Percentiles rank a stretch among this genome's conserved stretches.
Evolutionary conservation across 352 stramenopile species (phyloP).

Genomic region (Pythium angustatum): DNA sequence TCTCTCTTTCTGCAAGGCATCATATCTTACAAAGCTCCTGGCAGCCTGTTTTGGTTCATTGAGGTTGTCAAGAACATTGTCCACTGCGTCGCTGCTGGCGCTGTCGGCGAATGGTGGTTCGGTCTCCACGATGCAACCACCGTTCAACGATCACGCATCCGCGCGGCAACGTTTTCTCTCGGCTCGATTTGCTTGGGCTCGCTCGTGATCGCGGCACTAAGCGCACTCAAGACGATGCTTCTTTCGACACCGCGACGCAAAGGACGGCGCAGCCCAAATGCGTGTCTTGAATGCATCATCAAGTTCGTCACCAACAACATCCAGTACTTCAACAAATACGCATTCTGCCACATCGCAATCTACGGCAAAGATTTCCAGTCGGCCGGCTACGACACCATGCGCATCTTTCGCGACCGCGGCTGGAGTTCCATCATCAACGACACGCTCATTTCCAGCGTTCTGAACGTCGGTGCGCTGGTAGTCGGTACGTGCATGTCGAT

Average conservation of each 20-base stretch:
- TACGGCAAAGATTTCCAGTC: slow-evolving; percentile 83
- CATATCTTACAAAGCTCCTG: too few relatives aligned
- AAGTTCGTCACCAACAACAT: slow-evolving; percentile 70
- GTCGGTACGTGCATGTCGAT: slow-evolving; percentile 48
- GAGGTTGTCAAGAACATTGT: slow-evolving; percentile 85
- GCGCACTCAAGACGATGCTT: slow-evolving; percentile 64
- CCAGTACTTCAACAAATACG: slow-evolving; percentile 88
- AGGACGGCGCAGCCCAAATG: slow-evolving; percentile 60
- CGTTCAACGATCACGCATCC: slow-evolving; percentile 62
- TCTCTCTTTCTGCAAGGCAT: too few relatives aligned
- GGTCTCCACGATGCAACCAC: slow-evolving; percentile 71
- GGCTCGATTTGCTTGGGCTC: slow-evolving; percentile 86
- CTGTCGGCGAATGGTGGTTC: slow-evolving; percentile 88
- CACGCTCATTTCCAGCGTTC: slow-evolving; percentile 74
- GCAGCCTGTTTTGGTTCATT: slow-evolving; percentile 83
- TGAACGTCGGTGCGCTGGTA: slow-evolving; percentile 71
- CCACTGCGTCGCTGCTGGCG: slow-evolving; percentile 79
- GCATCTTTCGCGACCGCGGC: slow-evolving; percentile 76
- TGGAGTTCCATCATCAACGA: slow-evolving; percentile 83
- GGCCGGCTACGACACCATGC: slow-evolving; percentile 76
- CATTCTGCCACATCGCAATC: slow-evolving; percentile 84
- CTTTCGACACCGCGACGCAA: slow-evolving; percentile 71
- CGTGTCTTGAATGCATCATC: slow-evolving; percentile 82
- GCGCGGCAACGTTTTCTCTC: slow-evolving; percentile 71
- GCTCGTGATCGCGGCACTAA: slow-evolving; percentile 71